These are phyloP conservation scores for Trichoderma hamatum DNA, from an alignment of 2,329 filamentous ascomycete species.

Conservation along the genomic window DNA sequence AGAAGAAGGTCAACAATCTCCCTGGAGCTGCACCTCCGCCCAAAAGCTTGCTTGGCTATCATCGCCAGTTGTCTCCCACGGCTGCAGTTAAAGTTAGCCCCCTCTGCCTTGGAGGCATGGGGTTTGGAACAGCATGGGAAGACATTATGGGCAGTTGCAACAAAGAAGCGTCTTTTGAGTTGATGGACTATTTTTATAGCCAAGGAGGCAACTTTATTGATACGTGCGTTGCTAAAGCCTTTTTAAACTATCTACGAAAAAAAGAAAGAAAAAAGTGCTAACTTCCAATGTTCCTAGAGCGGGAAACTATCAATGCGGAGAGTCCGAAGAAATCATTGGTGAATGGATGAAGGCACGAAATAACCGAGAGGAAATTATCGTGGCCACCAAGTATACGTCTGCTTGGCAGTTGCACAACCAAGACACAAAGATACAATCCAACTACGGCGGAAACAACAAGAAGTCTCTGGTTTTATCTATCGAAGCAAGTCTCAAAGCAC, in stretches of 20 bases:
- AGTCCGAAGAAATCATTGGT: constrained; percentile 56
- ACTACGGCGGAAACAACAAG: constrained; percentile 45
- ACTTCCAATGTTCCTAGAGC: constrained; percentile 28
- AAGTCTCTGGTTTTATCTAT: constrained; percentile 44
- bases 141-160: constrained; percentile 48
- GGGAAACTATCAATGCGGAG: constrained; percentile 53
- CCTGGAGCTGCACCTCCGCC: constrained; percentile 26
- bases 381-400: constrained; percentile 53
- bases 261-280: neutral
- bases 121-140: constrained; percentile 39
- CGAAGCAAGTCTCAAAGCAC: constrained; percentile 45
- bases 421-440: constrained; percentile 33
- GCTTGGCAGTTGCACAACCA: constrained; percentile 38
- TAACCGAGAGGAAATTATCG: constrained; percentile 51
- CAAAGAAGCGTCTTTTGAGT: constrained; percentile 18
- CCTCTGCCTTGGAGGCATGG: constrained; percentile 34
- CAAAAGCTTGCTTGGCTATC: constrained; percentile 30
- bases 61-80: constrained; percentile 32
- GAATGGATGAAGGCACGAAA: constrained; percentile 51
- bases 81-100: constrained; percentile 35
- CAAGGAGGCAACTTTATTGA: constrained; percentile 66
- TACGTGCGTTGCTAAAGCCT: constrained; percentile 39
- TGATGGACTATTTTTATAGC: constrained; percentile 24
- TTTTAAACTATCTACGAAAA: neutral
- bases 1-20: constrained; percentile 12